phyloP scores from a whole-genome alignment of 1,139 yeast species.

The Yamadazyma pseudoaaseri region DNA sequence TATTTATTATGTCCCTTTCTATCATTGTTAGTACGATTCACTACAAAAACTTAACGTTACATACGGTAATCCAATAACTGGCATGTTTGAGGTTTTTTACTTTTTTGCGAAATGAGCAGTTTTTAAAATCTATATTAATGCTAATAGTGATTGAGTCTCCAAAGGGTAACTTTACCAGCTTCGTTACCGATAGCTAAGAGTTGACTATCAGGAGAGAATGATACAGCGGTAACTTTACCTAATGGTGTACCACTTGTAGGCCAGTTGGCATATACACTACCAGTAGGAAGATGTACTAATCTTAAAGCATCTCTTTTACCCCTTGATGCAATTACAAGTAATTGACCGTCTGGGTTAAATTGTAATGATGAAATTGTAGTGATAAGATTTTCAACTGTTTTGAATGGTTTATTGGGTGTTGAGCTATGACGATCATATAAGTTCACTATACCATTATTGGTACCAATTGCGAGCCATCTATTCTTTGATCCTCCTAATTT shows the following conservation, averaged over 20 bases:
- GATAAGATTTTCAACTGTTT: slow-evolving; percentile 72
- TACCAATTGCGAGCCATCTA: slow-evolving; percentile 88
- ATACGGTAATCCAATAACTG: slow-evolving; percentile 40
- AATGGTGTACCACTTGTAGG: slow-evolving; percentile 96
- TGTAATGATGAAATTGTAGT: slow-evolving; percentile 74
- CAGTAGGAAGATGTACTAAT: slow-evolving; percentile 84
- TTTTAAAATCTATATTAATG: too few species aligned
- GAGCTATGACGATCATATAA: slow-evolving; percentile 62
- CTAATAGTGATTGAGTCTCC: slow-evolving; percentile 81
- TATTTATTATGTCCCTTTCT: slow-evolving; percentile 43
- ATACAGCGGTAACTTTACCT: slow-evolving; percentile 84
- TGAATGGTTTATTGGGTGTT: slow-evolving; percentile 44
- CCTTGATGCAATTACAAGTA: slow-evolving; percentile 81
- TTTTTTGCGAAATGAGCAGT: neutral
- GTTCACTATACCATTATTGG: slow-evolving; percentile 85
- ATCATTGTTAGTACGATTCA: slow-evolving; percentile 6
- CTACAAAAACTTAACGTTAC: slow-evolving; percentile 14
- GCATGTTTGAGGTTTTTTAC: slow-evolving; percentile 19
- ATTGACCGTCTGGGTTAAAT: slow-evolving; percentile 87
- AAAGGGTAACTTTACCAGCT: slow-evolving; percentile 84
- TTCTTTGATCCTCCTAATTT: slow-evolving; percentile 77
- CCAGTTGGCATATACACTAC: slow-evolving; percentile 90
- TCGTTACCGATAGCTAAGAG: slow-evolving; percentile 89
- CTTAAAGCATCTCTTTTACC: slow-evolving; percentile 85
- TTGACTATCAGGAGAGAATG: slow-evolving; percentile 79